Evolutionary conservation across 1,284 basidiomycete species (phyloP).

Genomic region (Malassezia brasiliensis): DNA sequence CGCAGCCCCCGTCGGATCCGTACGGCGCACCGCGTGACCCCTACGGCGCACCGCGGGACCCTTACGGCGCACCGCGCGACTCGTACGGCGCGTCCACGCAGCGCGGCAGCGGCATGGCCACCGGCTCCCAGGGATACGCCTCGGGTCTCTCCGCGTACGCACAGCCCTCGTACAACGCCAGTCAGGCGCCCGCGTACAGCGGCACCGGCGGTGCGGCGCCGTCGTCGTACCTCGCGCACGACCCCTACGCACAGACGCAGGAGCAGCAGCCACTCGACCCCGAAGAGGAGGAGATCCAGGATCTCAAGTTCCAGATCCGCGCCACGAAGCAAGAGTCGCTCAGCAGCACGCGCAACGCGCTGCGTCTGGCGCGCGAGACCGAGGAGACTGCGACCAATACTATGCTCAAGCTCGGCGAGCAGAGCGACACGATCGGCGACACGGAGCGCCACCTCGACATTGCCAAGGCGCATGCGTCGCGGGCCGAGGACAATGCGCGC

Average conservation of each 20-base stretch:
- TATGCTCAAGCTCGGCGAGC: slow-evolving; percentile 74
- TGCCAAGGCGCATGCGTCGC: slow-evolving; percentile 74
- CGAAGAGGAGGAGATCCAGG: slow-evolving; percentile 90
- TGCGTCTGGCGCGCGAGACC: slow-evolving; percentile 82
- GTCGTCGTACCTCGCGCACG: slow-evolving; percentile 5
- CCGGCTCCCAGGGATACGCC: not conserved
- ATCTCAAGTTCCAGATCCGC: slow-evolving; percentile 84
- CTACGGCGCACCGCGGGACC: not conserved
- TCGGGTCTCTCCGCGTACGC: too few relatives aligned
- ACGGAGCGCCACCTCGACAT: slow-evolving; percentile 93
- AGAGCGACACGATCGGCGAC: slow-evolving; percentile 72
- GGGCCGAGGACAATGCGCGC: slow-evolving; percentile 84
- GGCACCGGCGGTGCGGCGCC: not conserved
- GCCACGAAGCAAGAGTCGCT: slow-evolving; percentile 88
- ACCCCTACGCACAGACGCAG: slow-evolving; percentile 1
- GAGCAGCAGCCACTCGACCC: slow-evolving; percentile 50
- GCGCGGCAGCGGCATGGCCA: not conserved
- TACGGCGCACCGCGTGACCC: not conserved
- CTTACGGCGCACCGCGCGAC: too few relatives aligned
- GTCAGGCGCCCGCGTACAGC: not conserved
- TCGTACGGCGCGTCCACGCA: not conserved
- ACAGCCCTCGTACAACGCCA: not conserved
- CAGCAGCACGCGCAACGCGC: slow-evolving; percentile 78
- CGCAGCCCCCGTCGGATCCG: not conserved
- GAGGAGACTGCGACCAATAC: slow-evolving; percentile 90